A percentile compares a stretch with the other conserved stretches of the same genome.
Evolutionary conservation across 768 basidiomycete genomes (phyloP).

Genomic region (Rickenella mellea): DNA sequence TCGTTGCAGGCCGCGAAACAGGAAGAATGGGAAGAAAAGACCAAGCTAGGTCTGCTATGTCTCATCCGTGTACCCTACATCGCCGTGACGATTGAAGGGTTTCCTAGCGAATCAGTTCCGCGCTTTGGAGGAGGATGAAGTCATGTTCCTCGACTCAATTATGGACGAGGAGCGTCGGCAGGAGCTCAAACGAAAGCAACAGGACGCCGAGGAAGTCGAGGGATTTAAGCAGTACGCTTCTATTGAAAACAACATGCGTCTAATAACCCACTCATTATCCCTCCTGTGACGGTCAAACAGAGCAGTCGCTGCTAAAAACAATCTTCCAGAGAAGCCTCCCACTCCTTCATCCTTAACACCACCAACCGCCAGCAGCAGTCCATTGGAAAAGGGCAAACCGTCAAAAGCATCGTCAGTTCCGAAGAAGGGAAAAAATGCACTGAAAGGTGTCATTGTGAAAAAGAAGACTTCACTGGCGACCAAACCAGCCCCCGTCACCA

Average conservation of each 20-base stretch:
- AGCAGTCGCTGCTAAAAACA: constrained; percentile 60
- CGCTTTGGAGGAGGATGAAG: constrained; percentile 83
- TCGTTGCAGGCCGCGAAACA: constrained; percentile 67
- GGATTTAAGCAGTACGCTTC: constrained; percentile 62
- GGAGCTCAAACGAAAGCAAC: constrained; percentile 63
- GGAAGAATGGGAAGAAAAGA: constrained; percentile 90
- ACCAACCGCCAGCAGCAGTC: constrained; percentile 8
- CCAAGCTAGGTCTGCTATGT: constrained; percentile 46
- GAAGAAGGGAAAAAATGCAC: constrained; percentile 55
- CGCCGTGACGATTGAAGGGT: constrained; percentile 3
- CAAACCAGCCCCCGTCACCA: constrained; percentile 6
- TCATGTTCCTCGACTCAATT: constrained; percentile 80
- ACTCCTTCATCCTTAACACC: constrained; percentile 12
- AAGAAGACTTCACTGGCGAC: constrained; percentile 46
- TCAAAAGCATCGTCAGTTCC: constrained; percentile 27
- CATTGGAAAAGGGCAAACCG: constrained; percentile 17
- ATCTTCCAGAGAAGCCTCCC: constrained; percentile 21
- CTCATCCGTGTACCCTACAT: not conserved
- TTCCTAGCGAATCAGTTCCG: constrained; percentile 76
- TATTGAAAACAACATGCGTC: constrained; percentile 2
- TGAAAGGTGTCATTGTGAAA: constrained; percentile 78
- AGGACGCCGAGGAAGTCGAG: constrained; percentile 72
- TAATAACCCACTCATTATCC: constrained; percentile 6
- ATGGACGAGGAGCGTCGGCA: constrained; percentile 67
- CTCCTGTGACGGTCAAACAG: constrained; percentile 18